Evolutionary conservation across 805 yeast genomes (phyloP), one percentile per base, ranked within the genome.

Genomic region (Danielia oregonensis): DNA sequence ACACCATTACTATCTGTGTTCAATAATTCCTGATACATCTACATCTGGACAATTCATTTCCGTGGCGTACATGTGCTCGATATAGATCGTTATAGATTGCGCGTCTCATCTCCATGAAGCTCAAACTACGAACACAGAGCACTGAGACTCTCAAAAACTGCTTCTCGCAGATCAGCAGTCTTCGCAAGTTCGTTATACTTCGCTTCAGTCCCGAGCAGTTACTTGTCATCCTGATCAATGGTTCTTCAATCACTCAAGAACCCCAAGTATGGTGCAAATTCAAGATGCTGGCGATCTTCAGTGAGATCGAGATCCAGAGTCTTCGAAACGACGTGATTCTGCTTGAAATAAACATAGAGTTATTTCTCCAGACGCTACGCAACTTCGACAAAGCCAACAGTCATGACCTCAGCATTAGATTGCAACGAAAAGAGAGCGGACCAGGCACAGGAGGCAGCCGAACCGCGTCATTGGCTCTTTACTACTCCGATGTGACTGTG

Each of bases 261-360:
- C 86, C 87, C 2, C 86, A 79, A 42, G 74, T 78, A 2, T 82
- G 87, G 86, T 72, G 82, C 44, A 75, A 74, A 39, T 49, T 82
- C 10, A 62, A 69, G 12, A 65, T 61, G 52, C 34, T 49, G 3
- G 57, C 65, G 10, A 51, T 78, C 24, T 73, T 80, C 62, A 65
- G 65, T 43, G 57, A 65, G 26, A 66, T 74, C 26, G 78, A 74
- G 40, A 66, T 78, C 22, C 70, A 65, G 32, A 74, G 82, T 29
- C 46, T 68, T 2, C 59, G 79, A 17, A 75, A 76, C 23, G 72
- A 79, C 47, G 63, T 69, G 13, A 72, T 83, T 14, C 68, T 72
- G 37, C 54, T 83, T 35, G 89, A 83, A 46, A 55, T 81, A 40
- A 79, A 79, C 49, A 63, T 76, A 5, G 88, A 82, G 29, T 71